Evolutionary conservation across 805 yeast genomes (phyloP).

Genomic region (Priceomyces castillae): DNA sequence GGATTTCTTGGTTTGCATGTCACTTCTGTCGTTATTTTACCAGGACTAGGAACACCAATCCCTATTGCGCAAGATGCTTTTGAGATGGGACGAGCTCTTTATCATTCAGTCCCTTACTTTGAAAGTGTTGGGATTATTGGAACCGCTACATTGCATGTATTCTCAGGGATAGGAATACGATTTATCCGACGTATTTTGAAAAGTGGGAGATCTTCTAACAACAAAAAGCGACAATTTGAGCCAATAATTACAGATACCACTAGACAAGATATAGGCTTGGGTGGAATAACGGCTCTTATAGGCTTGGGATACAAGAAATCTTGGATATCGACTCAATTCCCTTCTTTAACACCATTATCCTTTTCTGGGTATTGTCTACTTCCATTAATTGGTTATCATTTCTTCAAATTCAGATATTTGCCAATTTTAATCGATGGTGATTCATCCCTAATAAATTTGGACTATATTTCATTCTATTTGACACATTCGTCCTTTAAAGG

Average conservation of each 20-base stretch:
- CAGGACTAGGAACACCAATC: slow-evolving; percentile 42
- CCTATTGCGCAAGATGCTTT: slow-evolving; percentile 51
- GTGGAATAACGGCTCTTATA: slow-evolving; percentile 54
- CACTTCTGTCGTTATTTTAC: slow-evolving; percentile 51
- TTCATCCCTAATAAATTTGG: slow-evolving; percentile 52
- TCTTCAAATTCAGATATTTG: slow-evolving; percentile 42
- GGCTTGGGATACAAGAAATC: slow-evolving; percentile 56
- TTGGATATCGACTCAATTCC: slow-evolving; percentile 40
- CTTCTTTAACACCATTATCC: slow-evolving; percentile 52
- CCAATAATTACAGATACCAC: slow-evolving; percentile 27
- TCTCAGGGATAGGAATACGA: slow-evolving; percentile 51
- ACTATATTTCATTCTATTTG: slow-evolving; percentile 45
- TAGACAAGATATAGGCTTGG: slow-evolving; percentile 55
- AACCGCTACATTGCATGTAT: slow-evolving; percentile 47
- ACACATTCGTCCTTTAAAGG: slow-evolving; percentile 13
- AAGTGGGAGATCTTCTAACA: slow-evolving; percentile 1
- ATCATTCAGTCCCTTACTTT: slow-evolving; percentile 48
- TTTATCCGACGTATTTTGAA: slow-evolving; percentile 27
- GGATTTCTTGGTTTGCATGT: slow-evolving; percentile 59
- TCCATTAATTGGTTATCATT: slow-evolving; percentile 47
- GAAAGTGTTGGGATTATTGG: slow-evolving; percentile 51
- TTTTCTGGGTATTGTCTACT: slow-evolving; percentile 58
- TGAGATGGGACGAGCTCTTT: slow-evolving; percentile 58
- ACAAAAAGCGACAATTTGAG: slow-evolving; percentile 5
- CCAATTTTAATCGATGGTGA: slow-evolving; percentile 66